These are phyloP conservation scores for Yarrowia divulgata DNA, from an alignment of 805 yeast species.

Conservation along the genomic window DNA sequence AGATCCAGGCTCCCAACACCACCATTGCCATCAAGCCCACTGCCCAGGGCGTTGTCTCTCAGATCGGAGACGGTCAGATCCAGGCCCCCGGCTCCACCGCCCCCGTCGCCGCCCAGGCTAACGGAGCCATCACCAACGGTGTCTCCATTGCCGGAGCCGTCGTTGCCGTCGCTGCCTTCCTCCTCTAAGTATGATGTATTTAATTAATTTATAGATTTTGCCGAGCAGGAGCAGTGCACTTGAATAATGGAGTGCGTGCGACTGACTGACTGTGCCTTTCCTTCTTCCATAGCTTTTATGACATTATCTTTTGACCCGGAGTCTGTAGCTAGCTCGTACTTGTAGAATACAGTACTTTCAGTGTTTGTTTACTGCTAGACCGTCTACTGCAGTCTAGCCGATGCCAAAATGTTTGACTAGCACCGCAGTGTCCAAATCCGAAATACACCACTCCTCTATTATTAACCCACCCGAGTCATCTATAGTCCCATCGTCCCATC, in stretches of 20 bases:
- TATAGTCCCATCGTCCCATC: background rate
- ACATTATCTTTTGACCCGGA: background rate
- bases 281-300: constrained; percentile 18
- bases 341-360: no score
- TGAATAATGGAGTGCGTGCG: constrained; percentile 8
- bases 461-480: background rate
- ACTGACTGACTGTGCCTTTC: constrained; percentile 30
- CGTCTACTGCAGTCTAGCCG: background rate
- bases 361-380: constrained; percentile 8
- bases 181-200: constrained; percentile 34
- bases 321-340: no score
- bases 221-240: constrained; percentile 29
- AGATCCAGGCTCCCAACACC: constrained; percentile 38
- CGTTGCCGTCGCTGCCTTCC: constrained; percentile 33
- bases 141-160: constrained; percentile 33
- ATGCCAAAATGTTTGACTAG: background rate
- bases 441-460: background rate
- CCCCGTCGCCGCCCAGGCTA: constrained; percentile 34
- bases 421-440: no score
- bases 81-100: constrained; percentile 34
- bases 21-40: constrained; percentile 30
- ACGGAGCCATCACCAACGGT: constrained; percentile 32
- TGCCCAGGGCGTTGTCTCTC: constrained; percentile 26
- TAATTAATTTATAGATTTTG: constrained; percentile 35
- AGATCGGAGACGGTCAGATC: constrained; percentile 36